Evolutionary conservation across 2,329 filamentous ascomycete species (phyloP).

Genomic region (Aspergillaceae sp.): DNA sequence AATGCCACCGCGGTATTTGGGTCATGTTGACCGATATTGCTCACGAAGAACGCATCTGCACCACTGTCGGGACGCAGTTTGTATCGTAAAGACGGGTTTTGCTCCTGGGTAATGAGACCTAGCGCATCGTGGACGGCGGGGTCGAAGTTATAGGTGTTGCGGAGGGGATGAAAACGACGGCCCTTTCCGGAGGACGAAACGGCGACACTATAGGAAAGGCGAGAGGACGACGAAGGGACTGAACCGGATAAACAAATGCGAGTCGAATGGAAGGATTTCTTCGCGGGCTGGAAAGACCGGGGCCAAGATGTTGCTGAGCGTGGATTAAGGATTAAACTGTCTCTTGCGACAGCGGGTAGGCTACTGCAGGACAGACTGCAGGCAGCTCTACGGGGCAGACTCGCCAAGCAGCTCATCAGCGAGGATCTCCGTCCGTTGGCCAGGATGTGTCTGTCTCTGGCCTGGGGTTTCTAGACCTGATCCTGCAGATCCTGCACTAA

Average conservation of each 20-base stretch:
- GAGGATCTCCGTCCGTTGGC: slow-evolving; percentile 12
- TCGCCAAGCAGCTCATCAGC: slow-evolving; percentile 24
- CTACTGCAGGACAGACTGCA: slow-evolving; percentile 27
- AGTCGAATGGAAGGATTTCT: slow-evolving; percentile 23
- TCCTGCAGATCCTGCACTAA: slow-evolving; percentile 11
- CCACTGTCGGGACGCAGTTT: slow-evolving; percentile 65
- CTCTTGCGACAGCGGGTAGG: slow-evolving; percentile 19
- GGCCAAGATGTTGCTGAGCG: slow-evolving; percentile 5
- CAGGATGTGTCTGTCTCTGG: not conserved
- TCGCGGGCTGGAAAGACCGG: slow-evolving; percentile 2
- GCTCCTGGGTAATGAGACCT: slow-evolving; percentile 25
- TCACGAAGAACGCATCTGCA: slow-evolving; percentile 93
- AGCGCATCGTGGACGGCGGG: slow-evolving; percentile 35
- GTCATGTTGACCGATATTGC: slow-evolving; percentile 62
- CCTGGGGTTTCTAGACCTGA: slow-evolving; percentile 3
- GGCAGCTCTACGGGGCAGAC: slow-evolving; percentile 18
- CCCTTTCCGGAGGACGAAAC: slow-evolving; percentile 70
- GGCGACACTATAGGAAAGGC: slow-evolving; percentile 60
- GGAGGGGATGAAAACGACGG: slow-evolving; percentile 56
- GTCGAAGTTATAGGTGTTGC: slow-evolving; percentile 65
- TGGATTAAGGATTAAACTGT: slow-evolving; percentile 11
- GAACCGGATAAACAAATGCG: slow-evolving; percentile 9
- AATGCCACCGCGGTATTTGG: slow-evolving; percentile 57
- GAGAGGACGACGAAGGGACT: slow-evolving; percentile 18
- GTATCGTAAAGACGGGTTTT: slow-evolving; percentile 48